Percentiles rank a stretch among this genome's conserved stretches.
Conservation (phyloP, 2,329 filamentous ascomycete genomes). For the Xylaria arbuscula region DNA sequence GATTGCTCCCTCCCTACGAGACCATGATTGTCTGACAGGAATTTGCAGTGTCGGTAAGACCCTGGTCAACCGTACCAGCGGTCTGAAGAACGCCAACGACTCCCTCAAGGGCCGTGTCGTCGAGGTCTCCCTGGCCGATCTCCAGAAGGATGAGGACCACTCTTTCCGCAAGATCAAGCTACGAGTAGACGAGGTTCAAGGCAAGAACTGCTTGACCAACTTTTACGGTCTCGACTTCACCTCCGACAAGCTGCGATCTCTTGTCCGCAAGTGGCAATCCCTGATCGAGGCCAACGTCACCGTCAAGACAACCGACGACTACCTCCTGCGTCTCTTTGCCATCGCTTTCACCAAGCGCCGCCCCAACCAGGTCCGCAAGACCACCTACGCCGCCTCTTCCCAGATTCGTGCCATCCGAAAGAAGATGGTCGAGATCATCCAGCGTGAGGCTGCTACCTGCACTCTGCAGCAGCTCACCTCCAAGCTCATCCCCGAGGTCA, state of each 20-base stretch:
- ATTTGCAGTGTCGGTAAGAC: constrained; percentile 94
- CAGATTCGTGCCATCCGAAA: constrained; percentile 98
- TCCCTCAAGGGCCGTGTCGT: constrained; percentile 98
- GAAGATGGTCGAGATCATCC: constrained; percentile 99
- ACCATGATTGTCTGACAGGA: constrained; percentile 43
- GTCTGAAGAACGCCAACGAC: constrained; percentile 99
- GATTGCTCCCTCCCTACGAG: constrained; percentile 28
- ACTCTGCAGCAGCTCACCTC: constrained; percentile 95
- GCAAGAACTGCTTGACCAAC: constrained; percentile 99
- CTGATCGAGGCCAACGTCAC: constrained; percentile 99
- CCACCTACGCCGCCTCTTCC: constrained; percentile 95
- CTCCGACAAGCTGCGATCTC: constrained; percentile 98
- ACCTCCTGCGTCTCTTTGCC: constrained; percentile 98
- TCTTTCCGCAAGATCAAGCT: constrained; percentile 99
- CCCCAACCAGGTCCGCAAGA: constrained; percentile 99
- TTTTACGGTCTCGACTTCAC: constrained; percentile 99
- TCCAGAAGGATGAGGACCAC: constrained; percentile 99
- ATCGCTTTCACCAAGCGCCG: constrained; percentile 99
- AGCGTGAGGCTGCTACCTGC: constrained; percentile 93
- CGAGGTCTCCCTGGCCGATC: constrained; percentile 97
- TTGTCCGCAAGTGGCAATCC: constrained; percentile 99
- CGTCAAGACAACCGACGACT: constrained; percentile 99
- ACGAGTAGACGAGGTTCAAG: constrained; percentile 97
- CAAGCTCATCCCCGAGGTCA: constrained; percentile 99
- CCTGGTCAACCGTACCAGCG: constrained; percentile 98